Conservation (phyloP, 2,329 filamentous ascomycete genomes). For the Coniella vitis region DNA sequence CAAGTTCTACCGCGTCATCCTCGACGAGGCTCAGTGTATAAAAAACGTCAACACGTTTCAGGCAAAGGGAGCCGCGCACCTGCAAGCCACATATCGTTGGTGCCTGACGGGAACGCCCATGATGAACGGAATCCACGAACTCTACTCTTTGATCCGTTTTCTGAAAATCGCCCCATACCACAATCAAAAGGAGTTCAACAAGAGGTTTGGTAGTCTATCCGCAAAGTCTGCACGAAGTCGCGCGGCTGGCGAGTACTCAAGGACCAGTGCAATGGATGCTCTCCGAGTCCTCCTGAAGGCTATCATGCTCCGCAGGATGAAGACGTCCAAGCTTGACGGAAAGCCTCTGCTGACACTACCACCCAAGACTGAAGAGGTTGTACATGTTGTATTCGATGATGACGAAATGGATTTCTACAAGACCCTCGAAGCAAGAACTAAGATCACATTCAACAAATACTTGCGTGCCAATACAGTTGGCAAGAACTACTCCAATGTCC, state of each 20-base stretch:
- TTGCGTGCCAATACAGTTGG: conserved; percentile 61
- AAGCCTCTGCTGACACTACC: conserved; percentile 67
- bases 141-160: conserved; percentile 73
- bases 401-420: conserved; percentile 61
- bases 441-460: conserved; percentile 70
- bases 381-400: conserved; percentile 58
- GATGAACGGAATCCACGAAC: conserved; percentile 78
- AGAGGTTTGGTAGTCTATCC: conserved; percentile 32
- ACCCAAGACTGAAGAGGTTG: conserved; percentile 53
- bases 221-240: conserved; percentile 18
- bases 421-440: conserved; percentile 58
- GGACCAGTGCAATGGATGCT: conserved; percentile 58
- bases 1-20: conserved; percentile 62
- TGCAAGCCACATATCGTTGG: conserved; percentile 59
- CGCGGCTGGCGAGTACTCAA: conserved; percentile 37
- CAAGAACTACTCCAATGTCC: conserved; percentile 69
- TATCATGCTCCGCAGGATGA: conserved; percentile 76
- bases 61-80: conserved; percentile 50
- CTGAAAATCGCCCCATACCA: conserved; percentile 71
- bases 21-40: conserved; percentile 77
- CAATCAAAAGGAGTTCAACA: conserved; percentile 54
- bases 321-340: conserved; percentile 71
- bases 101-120: conserved; percentile 79
- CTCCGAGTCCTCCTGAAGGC: conserved; percentile 72
- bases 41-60: conserved; percentile 64